Evolutionary conservation across 257 asterid species (phyloP).

Genomic region (Cordia subcordata): DNA sequence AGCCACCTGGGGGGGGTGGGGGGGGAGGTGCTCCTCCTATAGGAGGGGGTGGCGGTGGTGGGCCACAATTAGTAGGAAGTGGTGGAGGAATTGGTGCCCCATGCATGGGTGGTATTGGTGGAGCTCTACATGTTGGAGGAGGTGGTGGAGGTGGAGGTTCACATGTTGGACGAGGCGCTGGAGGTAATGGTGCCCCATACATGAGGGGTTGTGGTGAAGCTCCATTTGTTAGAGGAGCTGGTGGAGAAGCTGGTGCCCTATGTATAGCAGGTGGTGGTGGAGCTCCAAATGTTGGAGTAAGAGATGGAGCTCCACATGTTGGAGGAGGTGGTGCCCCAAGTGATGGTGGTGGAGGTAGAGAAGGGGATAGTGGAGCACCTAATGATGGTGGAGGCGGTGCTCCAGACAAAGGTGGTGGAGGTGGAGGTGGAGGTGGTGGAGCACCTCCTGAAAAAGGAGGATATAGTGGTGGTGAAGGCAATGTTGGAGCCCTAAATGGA

Average conservation of each 20-base stretch:
- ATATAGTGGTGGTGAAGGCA: constrained; percentile 1
- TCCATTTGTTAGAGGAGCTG: constrained; percentile 11
- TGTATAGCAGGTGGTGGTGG: constrained; percentile 27
- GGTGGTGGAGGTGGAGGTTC: constrained; percentile 20
- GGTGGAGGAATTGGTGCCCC: constrained; percentile 13
- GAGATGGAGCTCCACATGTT: constrained; percentile 48
- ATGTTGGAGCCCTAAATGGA: not conserved
- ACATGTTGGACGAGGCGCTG: constrained; percentile 9
- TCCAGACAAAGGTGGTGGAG: constrained; percentile 34
- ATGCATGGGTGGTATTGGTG: constrained; percentile 21
- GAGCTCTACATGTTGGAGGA: constrained; percentile 17
- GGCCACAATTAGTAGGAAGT: constrained; percentile 13
- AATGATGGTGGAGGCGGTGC: constrained; percentile 46
- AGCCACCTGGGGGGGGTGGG: not conserved
- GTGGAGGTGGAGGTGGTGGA: constrained; percentile 36
- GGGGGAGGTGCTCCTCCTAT: constrained; percentile 22
- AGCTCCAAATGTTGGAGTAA: too few relatives aligned
- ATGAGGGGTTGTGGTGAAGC: constrained; percentile 13
- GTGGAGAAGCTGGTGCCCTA: constrained; percentile 22
- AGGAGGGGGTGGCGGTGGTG: constrained; percentile 12
- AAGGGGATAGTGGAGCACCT: constrained; percentile 21
- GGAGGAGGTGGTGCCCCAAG: constrained; percentile 27
- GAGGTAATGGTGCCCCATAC: constrained; percentile 8
- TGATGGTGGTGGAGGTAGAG: constrained; percentile 48
- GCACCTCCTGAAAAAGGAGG: constrained; percentile 19